Evolutionary conservation across 345 rosid species (phyloP).

Genomic region (Firmiana major): DNA sequence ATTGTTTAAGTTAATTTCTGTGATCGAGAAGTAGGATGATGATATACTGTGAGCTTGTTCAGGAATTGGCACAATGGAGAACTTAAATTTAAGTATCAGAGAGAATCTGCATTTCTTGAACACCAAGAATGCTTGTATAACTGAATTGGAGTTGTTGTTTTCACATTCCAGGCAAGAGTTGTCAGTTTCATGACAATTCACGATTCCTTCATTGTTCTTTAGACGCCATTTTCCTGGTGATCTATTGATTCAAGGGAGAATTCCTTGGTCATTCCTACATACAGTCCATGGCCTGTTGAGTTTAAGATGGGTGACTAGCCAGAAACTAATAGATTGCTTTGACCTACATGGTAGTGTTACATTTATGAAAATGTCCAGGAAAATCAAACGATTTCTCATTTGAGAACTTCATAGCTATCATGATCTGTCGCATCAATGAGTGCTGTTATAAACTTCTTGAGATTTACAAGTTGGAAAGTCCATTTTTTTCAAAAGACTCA

Average conservation of each 20-base stretch:
- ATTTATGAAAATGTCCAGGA: not conserved
- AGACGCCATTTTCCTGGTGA: not conserved
- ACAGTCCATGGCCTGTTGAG: not conserved
- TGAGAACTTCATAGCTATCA: not conserved
- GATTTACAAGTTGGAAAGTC: not conserved
- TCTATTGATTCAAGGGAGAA: not conserved
- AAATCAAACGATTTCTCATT: not conserved
- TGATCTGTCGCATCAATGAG: not conserved
- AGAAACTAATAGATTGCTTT: conserved; percentile 4
- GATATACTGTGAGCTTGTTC: not conserved
- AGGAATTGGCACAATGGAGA: conserved; percentile 1
- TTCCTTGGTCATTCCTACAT: not conserved
- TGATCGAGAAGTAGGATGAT: not conserved
- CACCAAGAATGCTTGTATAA: not conserved
- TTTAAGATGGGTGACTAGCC: not conserved
- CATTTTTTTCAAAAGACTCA: not conserved
- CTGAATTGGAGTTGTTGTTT: conserved; percentile 10
- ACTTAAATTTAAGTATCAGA: not conserved
- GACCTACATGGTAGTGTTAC: not conserved
- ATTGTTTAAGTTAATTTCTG: not conserved
- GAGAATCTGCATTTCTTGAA: conserved; percentile 9
- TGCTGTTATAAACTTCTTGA: not conserved
- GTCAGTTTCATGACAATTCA: not conserved
- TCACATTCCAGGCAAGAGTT: conserved; percentile 2
- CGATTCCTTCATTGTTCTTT: not conserved